Evolutionary conservation across 306 rosid species (phyloP).

Genomic region (Sechiopsis laciniata): DNA sequence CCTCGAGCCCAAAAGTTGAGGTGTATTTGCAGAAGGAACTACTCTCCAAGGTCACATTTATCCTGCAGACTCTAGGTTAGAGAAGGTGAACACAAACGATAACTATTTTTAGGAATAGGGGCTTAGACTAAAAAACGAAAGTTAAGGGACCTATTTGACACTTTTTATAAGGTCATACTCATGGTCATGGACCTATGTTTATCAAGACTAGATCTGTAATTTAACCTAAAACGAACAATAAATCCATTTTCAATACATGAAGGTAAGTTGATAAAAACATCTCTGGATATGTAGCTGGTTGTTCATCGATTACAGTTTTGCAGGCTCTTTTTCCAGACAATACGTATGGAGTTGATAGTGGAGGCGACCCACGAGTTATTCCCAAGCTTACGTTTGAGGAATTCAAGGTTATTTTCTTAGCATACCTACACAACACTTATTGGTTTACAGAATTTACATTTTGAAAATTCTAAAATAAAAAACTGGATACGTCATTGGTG

Average conservation of each 20-base stretch:
- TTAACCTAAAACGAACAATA: background rate
- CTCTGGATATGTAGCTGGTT: background rate
- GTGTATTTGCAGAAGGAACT: background rate
- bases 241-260: background rate
- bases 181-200: background rate
- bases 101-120: background rate
- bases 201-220: background rate
- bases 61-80: background rate
- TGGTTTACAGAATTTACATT: background rate
- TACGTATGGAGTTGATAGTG: conserved; percentile 92
- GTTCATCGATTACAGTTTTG: conserved; percentile 4
- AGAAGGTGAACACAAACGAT: background rate
- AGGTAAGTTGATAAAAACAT: background rate
- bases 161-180: background rate
- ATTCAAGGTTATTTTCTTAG: conserved; percentile 57
- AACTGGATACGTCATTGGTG: background rate
- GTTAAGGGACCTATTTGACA: background rate
- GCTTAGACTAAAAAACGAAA: background rate
- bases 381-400: conserved; percentile 82
- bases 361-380: conserved; percentile 90
- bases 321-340: conserved; percentile 98
- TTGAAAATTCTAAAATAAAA: background rate
- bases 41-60: background rate
- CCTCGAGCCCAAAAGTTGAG: background rate
- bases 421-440: background rate